Evolutionary conservation across 164 flowering plant species (phyloP), one percentile per base, ranked within the genome.

Genomic region (Saururus chinensis): DNA sequence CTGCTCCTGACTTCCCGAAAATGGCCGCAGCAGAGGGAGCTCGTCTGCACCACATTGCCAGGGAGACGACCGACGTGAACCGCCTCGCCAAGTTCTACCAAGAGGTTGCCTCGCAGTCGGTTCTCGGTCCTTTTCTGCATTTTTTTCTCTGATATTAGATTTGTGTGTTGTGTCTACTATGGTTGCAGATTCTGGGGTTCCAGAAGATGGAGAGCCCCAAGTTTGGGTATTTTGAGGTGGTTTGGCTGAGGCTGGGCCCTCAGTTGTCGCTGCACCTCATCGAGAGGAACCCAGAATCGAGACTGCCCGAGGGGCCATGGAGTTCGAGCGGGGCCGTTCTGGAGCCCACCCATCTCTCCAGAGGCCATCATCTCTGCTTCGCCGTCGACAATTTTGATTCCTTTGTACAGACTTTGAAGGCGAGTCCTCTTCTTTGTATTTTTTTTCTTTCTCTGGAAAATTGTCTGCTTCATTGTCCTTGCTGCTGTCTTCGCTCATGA

Each of bases 301-400:
- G 68, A 63, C 89, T 88, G 14, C 96, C 96, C 0, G 98, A 86
- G 78, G 79, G 90, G 9, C 92, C 93, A 0, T 85, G 72, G 68
- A 74, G 77, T 70, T 69, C 92, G 59, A 40, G 70, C 6, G 71
- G 76, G 40, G 59, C 86, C 0, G 75, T 76, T 19, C 68, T 68
- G 0, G 86, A 87, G 56, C 93, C 98, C 7, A 74, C 61, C 65
- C 57, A 77, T 57, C 88, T 92, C 16, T 81, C 84, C 40, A 71
- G 90, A 59, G 92, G 96, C 10, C 98, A 92, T 68, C 98, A 92
- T 62, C 42, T 92, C 63, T 79, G 76, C 60, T 85, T 89, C 73
- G 68, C 80, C 48, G 88, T 92, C 59, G 64, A 90, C 66, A 80
- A 92, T 66, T 88, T 78, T 63, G 85, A 86, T 9, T 75, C 84